These are phyloP conservation scores for Chaetoscypha palmicola DNA, from an alignment of 2,329 filamentous ascomycete genomes.

Conservation along the genomic window DNA sequence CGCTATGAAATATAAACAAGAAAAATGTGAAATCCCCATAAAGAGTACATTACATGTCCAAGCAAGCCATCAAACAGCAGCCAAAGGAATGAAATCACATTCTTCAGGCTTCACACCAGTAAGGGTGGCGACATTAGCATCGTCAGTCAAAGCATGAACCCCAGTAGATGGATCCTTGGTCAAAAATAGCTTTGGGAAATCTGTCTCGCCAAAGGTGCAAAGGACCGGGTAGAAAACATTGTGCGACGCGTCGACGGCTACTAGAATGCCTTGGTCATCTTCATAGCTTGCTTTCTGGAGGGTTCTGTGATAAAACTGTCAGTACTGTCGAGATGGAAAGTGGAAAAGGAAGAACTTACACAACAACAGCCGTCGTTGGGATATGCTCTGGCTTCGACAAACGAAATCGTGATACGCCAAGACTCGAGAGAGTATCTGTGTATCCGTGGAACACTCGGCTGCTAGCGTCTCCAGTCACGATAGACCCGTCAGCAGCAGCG, in stretches of 20 bases:
- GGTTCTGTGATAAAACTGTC: neutral
- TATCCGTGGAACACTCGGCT: constrained; percentile 6
- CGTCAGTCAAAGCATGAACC: constrained; percentile 1
- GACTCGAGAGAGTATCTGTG: constrained; percentile 1
- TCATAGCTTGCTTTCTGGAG: neutral
- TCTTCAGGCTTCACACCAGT: constrained; percentile 7
- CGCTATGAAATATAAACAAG: no score
- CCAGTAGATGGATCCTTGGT: neutral
- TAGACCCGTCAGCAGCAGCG: neutral
- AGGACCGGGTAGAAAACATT: constrained; percentile 3
- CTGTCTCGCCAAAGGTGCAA: constrained; percentile 3
- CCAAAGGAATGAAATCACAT: constrained; percentile 6
- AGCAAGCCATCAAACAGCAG: constrained; percentile 1
- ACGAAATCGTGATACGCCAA: constrained; percentile 6
- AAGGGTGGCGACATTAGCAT: constrained; percentile 1
- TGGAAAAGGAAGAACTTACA: neutral
- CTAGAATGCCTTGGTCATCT: neutral
- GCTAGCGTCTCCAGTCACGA: constrained; percentile 4
- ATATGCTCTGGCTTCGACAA: constrained; percentile 3
- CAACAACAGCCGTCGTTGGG: constrained; percentile 3
- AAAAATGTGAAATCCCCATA: no score
- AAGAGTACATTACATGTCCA: no score
- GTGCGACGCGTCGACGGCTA: neutral
- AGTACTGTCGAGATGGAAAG: neutral
- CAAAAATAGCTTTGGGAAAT: constrained; percentile 8